Conservation (phyloP, 805 yeast species). For the Middelhovenomyces tepae region DNA sequence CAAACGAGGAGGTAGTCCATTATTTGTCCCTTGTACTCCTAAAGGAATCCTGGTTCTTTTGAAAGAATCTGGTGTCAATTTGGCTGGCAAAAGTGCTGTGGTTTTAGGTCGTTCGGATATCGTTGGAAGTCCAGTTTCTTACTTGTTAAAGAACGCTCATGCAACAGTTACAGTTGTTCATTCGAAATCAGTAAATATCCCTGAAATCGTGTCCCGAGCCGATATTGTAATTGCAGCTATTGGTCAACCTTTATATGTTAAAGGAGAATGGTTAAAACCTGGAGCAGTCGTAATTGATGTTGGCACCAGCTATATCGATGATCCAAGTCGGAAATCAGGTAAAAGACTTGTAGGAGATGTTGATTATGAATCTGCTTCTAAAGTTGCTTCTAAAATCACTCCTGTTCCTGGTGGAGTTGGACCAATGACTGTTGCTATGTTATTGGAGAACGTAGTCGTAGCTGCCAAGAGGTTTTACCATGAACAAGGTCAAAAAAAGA, state of each 20-base stretch:
- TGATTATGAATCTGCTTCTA: slow-evolving; percentile 60
- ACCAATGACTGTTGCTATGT: slow-evolving; percentile 98
- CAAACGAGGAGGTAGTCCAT: slow-evolving; percentile 76
- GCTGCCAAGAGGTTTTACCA: slow-evolving; percentile 58
- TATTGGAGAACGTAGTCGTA: slow-evolving; percentile 68
- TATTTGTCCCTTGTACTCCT: slow-evolving; percentile 91
- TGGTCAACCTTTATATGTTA: slow-evolving; percentile 75
- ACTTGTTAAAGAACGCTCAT: slow-evolving; percentile 66
- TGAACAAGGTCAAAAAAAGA: slow-evolving; percentile 29
- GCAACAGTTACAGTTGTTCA: slow-evolving; percentile 84
- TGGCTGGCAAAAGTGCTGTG: slow-evolving; percentile 78
- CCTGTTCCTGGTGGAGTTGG: slow-evolving; percentile 99
- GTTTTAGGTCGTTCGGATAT: slow-evolving; percentile 94
- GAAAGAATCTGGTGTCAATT: slow-evolving; percentile 53
- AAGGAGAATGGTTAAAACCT: slow-evolving; percentile 79
- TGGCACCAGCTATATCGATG: slow-evolving; percentile 85
- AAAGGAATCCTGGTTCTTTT: slow-evolving; percentile 80
- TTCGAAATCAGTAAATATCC: slow-evolving; percentile 57
- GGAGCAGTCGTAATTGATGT: slow-evolving; percentile 88
- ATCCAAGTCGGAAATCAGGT: slow-evolving; percentile 66
- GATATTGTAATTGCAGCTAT: slow-evolving; percentile 90
- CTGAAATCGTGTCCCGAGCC: slow-evolving; percentile 51
- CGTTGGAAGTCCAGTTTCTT: slow-evolving; percentile 90
- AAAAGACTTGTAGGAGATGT: slow-evolving; percentile 90
- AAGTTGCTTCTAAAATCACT: slow-evolving; percentile 63